phyloP scores from a whole-genome alignment of 306 rosid genomes.

The Ziziphus jujuba region DNA sequence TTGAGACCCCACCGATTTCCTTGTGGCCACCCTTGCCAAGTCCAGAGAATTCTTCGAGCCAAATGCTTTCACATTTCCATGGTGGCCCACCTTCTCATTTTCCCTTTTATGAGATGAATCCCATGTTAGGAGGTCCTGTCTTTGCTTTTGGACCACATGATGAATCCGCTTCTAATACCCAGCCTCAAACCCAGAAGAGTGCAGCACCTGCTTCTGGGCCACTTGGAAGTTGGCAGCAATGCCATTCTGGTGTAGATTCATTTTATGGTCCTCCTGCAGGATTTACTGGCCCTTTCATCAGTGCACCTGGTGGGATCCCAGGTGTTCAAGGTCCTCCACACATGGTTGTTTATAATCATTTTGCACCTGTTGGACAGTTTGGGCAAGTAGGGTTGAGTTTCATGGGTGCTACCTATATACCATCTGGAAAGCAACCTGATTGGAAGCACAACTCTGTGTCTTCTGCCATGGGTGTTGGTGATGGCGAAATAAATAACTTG shows the following conservation, averaged over 20 bases:
- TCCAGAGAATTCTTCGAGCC: slow-evolving; percentile 74
- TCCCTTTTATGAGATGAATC: slow-evolving; percentile 95
- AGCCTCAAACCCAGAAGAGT: slow-evolving; percentile 66
- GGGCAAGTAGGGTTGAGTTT: slow-evolving; percentile 98
- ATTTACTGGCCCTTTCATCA: slow-evolving; percentile 81
- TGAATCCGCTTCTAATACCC: slow-evolving; percentile 67
- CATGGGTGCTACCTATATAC: slow-evolving; percentile 94
- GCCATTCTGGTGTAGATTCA: slow-evolving; percentile 91
- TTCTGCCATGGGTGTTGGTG: slow-evolving; percentile 56
- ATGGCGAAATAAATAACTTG: slow-evolving; percentile 68
- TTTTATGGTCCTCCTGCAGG: slow-evolving; percentile 95
- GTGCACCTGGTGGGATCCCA: slow-evolving; percentile 87
- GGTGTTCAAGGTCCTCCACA: slow-evolving; percentile 97
- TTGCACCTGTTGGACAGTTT: slow-evolving; percentile 94
- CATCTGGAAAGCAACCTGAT: slow-evolving; percentile 95
- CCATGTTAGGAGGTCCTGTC: slow-evolving; percentile 89
- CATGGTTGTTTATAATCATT: slow-evolving; percentile 98
- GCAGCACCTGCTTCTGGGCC: slow-evolving; percentile 58
- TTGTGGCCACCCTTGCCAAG: slow-evolving; percentile 77
- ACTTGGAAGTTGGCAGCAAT: slow-evolving; percentile 82
- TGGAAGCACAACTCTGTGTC: slow-evolving; percentile 87
- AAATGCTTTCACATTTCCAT: slow-evolving; percentile 80
- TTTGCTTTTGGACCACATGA: slow-evolving; percentile 87
- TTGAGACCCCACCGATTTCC: slow-evolving; percentile 85
- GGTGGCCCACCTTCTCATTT: slow-evolving; percentile 79